A percentile compares a stretch with the other conserved stretches of the same genome.
phyloP scores from a whole-genome alignment of 805 yeast species.

The Saccharomycopsis selenospora region DNA sequence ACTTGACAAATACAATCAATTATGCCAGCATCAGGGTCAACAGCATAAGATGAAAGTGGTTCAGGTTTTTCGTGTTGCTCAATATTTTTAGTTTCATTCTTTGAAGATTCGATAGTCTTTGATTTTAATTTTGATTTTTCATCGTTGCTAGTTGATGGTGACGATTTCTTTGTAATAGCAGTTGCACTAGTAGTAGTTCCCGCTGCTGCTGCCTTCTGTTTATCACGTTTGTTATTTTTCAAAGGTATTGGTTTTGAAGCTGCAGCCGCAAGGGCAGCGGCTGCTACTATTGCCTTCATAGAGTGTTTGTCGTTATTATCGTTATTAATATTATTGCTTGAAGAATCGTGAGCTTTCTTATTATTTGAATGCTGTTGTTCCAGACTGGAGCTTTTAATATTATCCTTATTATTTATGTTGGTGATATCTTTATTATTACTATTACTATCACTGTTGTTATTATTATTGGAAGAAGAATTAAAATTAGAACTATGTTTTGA shows the following conservation, averaged over 20 bases:
- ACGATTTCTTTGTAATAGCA: neutral
- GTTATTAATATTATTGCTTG: too few relatives aligned
- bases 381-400: too few relatives aligned
- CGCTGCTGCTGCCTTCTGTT: neutral
- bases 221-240: conserved; percentile 18
- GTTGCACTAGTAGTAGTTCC: neutral
- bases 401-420: too few relatives aligned
- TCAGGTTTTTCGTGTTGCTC: conserved; percentile 17
- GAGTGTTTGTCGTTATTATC: conserved; percentile 22
- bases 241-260: conserved; percentile 68
- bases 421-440: conserved; percentile 27
- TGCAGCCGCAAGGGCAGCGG: conserved; percentile 78
- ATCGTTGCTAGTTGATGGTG: conserved; percentile 1
- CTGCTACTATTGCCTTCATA: conserved; percentile 60
- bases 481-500: conserved; percentile 21
- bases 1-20: conserved; percentile 87
- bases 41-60: conserved; percentile 43
- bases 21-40: conserved; percentile 74
- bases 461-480: conserved; percentile 24
- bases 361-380: too few relatives aligned
- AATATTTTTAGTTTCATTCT: conserved; percentile 5
- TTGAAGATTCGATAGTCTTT: too few relatives aligned
- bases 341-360: too few relatives aligned
- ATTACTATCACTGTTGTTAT: conserved; percentile 21
- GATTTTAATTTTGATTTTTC: too few relatives aligned